Evolutionary conservation across 768 basidiomycete genomes (phyloP).

Genomic region (Rhodosporidiobolus sp.): DNA sequence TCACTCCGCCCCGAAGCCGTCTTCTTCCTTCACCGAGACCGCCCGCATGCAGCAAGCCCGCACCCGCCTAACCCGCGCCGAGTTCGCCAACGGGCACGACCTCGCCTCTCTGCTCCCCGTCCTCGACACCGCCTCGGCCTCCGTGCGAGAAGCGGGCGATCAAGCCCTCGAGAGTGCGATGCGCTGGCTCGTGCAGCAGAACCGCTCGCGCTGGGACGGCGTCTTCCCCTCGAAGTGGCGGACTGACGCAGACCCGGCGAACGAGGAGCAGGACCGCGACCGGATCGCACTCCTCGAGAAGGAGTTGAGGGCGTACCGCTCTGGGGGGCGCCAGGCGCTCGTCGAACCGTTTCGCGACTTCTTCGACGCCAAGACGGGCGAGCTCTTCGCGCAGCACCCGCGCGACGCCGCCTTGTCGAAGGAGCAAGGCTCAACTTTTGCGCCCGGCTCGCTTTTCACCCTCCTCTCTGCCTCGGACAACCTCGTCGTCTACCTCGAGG

Average conservation of each 20-base stretch:
- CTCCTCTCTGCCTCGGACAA: constrained; percentile 57
- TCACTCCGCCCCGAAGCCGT: background rate
- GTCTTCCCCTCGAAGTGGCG: background rate
- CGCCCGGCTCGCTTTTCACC: constrained; percentile 53
- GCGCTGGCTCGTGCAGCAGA: constrained; percentile 44
- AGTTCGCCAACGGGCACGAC: constrained; percentile 39
- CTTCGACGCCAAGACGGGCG: constrained; percentile 47
- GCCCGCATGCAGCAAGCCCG: constrained; percentile 29
- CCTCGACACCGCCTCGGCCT: constrained; percentile 25
- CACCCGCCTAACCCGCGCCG: constrained; percentile 19
- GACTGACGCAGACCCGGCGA: constrained; percentile 2
- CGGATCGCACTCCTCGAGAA: constrained; percentile 35
- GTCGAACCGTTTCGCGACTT: constrained; percentile 54
- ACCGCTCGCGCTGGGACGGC: constrained; percentile 21
- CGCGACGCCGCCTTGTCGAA: constrained; percentile 43
- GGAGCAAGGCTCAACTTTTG: constrained; percentile 34
- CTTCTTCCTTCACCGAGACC: background rate
- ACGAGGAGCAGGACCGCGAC: constrained; percentile 1
- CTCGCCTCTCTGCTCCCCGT: constrained; percentile 48
- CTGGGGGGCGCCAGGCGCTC: constrained; percentile 49
- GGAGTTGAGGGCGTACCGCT: constrained; percentile 40
- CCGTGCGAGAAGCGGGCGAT: constrained; percentile 41
- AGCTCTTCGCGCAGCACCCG: constrained; percentile 25
- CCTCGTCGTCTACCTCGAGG: constrained; percentile 51
- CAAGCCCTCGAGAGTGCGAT: constrained; percentile 43